phyloP scores from a whole-genome alignment of 2,329 filamentous ascomycete species.

The Calcarisporium arbuscula region DNA sequence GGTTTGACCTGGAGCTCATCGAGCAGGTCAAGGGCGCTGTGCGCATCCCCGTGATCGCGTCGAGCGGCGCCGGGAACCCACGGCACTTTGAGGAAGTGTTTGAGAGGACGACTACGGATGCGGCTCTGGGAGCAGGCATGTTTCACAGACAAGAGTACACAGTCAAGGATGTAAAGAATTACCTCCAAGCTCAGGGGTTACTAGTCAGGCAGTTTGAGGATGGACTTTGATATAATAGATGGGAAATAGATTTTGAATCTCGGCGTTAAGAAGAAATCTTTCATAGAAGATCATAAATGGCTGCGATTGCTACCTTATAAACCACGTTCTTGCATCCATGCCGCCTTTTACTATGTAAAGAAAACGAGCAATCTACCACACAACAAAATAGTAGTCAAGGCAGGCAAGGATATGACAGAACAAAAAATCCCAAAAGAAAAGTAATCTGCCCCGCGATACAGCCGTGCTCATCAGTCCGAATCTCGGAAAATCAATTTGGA shows the following conservation, averaged over 20 bases:
- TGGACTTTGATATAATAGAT: constrained; percentile 25
- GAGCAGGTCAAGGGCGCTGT: constrained; percentile 79
- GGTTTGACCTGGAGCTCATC: constrained; percentile 91
- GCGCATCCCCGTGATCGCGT: constrained; percentile 90
- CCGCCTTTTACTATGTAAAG: too few relatives aligned
- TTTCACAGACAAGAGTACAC: constrained; percentile 96
- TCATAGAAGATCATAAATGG: too few relatives aligned
- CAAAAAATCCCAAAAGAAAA: not conserved
- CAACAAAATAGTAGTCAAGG: too few relatives aligned
- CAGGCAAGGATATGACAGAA: not conserved
- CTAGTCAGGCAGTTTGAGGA: constrained; percentile 75
- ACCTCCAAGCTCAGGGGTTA: constrained; percentile 63
- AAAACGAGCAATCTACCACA: too few relatives aligned
- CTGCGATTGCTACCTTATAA: too few relatives aligned
- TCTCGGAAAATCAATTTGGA: too few relatives aligned
- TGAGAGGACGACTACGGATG: constrained; percentile 76
- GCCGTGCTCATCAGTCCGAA: too few relatives aligned
- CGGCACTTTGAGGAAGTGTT: constrained; percentile 90
- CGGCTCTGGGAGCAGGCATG: constrained; percentile 92
- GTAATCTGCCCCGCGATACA: too few relatives aligned
- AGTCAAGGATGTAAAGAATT: constrained; percentile 87
- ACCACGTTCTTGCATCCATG: too few relatives aligned
- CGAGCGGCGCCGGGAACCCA: constrained; percentile 83
- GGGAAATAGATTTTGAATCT: not conserved
- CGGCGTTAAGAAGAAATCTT: not conserved